Percentiles rank a stretch among this genome's conserved stretches.
These are phyloP conservation scores for Diaporthe aspalathi DNA, from an alignment of 2,329 filamentous ascomycete species.

Conservation along the genomic window DNA sequence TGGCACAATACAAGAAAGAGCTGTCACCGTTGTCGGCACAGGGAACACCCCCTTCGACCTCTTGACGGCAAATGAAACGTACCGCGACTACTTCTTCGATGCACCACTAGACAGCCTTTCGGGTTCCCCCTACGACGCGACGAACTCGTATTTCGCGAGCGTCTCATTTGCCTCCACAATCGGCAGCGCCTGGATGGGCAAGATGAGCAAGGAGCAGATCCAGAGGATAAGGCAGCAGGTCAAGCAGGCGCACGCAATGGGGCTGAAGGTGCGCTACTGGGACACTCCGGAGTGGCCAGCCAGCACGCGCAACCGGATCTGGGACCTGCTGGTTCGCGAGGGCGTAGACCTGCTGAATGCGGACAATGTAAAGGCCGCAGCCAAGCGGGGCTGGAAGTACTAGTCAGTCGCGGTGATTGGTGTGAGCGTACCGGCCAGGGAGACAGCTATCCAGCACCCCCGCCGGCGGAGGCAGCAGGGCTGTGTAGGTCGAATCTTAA, in stretches of 20 bases:
- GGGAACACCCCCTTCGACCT: slow-evolving; percentile 71
- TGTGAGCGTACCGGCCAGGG: background rate
- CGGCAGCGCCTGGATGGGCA: slow-evolving; percentile 60
- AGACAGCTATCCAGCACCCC: background rate
- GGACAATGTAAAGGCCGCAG: slow-evolving; percentile 66
- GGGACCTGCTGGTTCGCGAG: slow-evolving; percentile 65
- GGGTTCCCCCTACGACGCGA: slow-evolving; percentile 54
- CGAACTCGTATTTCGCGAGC: slow-evolving; percentile 76
- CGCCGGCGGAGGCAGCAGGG: background rate
- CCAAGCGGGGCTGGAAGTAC: slow-evolving; percentile 52
- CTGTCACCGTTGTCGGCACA: slow-evolving; percentile 76
- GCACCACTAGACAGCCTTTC: slow-evolving; percentile 65
- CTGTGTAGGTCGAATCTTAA: slow-evolving; percentile 16
- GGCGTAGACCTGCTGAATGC: slow-evolving; percentile 72
- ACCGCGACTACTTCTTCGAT: slow-evolving; percentile 74
- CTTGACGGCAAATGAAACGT: slow-evolving; percentile 62
- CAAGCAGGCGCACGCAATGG: slow-evolving; percentile 61
- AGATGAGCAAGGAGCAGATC: slow-evolving; percentile 58
- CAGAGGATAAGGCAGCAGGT: slow-evolving; percentile 58
- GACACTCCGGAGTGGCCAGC: slow-evolving; percentile 68
- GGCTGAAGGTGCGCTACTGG: slow-evolving; percentile 71
- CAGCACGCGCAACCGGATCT: slow-evolving; percentile 64
- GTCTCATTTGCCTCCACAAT: slow-evolving; percentile 66
- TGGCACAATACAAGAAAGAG: slow-evolving; percentile 61
- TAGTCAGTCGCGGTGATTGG: background rate